These are phyloP conservation scores for Boletus huronensis DNA, from an alignment of 768 basidiomycete species.

Conservation along the genomic window DNA sequence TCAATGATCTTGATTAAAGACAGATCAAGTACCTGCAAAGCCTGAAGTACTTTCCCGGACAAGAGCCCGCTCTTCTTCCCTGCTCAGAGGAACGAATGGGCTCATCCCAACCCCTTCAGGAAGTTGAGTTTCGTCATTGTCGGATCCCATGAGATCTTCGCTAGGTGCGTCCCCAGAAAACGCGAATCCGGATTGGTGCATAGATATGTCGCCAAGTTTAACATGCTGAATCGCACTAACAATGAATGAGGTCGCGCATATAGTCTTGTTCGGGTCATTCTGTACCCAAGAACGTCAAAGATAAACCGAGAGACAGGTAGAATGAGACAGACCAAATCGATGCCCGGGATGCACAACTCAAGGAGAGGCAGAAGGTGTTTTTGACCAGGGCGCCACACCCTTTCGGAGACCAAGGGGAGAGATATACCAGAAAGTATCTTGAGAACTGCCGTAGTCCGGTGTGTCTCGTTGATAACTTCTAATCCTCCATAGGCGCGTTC, in stretches of 20 bases:
- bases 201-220: slow-evolving; percentile 73
- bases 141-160: slow-evolving; percentile 53
- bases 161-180: slow-evolving; percentile 51
- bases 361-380: slow-evolving; percentile 85
- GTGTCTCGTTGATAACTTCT: slow-evolving; percentile 94
- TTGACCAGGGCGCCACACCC: slow-evolving; percentile 80
- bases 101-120: slow-evolving; percentile 47
- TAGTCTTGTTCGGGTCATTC: slow-evolving; percentile 81
- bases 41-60: slow-evolving; percentile 74
- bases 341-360: slow-evolving; percentile 86
- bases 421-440: slow-evolving; percentile 78
- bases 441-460: slow-evolving; percentile 87
- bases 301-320: background rate
- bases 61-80: slow-evolving; percentile 67
- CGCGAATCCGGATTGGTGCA: slow-evolving; percentile 52
- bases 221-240: slow-evolving; percentile 69
- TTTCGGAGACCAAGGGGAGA: slow-evolving; percentile 72
- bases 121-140: slow-evolving; percentile 42
- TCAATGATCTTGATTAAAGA: background rate
- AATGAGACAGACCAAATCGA: slow-evolving; percentile 64
- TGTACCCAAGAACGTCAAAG: slow-evolving; percentile 24
- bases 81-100: slow-evolving; percentile 40
- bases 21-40: slow-evolving; percentile 58
- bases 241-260: slow-evolving; percentile 79
- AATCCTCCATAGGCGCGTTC: slow-evolving; percentile 89